These are phyloP conservation scores for Phytophthora brassicae DNA, from an alignment of 352 stramenopile species.

Conservation along the genomic window DNA sequence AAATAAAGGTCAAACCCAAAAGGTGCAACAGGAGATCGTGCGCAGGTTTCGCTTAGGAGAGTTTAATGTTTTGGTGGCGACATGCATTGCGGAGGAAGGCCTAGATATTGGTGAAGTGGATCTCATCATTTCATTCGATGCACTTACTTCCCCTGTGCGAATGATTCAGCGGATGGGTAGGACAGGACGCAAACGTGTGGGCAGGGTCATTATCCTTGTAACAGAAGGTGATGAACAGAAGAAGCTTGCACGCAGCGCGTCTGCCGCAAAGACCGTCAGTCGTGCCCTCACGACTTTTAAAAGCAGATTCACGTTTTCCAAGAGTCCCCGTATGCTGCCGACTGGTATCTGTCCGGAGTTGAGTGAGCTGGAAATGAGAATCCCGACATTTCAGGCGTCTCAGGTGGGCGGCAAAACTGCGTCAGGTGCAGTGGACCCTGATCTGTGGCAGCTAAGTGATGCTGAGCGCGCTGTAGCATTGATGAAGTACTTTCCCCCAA, in stretches of 20 bases:
- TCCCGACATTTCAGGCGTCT: constrained; percentile 77
- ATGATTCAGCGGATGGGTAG: constrained; percentile 95
- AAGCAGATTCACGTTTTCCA: constrained; percentile 86
- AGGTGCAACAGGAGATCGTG: constrained; percentile 95
- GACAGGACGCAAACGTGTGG: constrained; percentile 95
- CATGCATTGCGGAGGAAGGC: constrained; percentile 96
- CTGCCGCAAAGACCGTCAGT: constrained; percentile 78
- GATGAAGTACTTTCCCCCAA: constrained; percentile 48
- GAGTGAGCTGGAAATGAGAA: constrained; percentile 65
- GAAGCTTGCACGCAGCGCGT: constrained; percentile 78
- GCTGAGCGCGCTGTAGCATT: constrained; percentile 54
- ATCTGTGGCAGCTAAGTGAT: constrained; percentile 66
- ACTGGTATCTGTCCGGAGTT: constrained; percentile 50
- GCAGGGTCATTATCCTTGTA: constrained; percentile 87
- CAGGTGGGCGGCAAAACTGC: constrained; percentile 66
- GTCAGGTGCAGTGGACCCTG: constrained; percentile 15
- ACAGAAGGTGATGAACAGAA: constrained; percentile 90
- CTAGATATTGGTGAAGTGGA: constrained; percentile 96
- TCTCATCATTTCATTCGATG: constrained; percentile 94
- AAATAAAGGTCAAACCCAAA: constrained; percentile 92
- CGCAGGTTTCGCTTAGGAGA: constrained; percentile 81
- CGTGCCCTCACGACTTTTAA: constrained; percentile 88
- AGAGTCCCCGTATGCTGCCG: constrained; percentile 75
- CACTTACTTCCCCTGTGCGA: constrained; percentile 93
- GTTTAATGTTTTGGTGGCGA: constrained; percentile 94